Evolutionary conservation across 1,284 basidiomycete genomes (phyloP).

Genomic region (Jaminaea rosea): DNA sequence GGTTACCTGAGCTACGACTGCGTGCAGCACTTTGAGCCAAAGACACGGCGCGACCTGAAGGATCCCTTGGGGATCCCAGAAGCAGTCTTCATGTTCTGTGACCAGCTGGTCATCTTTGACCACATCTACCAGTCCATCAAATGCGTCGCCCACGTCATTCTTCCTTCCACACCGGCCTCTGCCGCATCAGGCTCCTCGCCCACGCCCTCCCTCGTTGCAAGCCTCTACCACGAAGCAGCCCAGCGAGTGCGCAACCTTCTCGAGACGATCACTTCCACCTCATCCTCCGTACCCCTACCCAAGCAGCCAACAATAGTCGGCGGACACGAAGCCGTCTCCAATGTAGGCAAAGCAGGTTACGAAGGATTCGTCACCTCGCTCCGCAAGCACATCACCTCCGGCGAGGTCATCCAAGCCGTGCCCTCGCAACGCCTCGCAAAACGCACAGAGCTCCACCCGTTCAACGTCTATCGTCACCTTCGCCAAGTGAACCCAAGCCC

Average conservation of each 20-base stretch:
- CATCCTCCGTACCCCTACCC: too few relatives aligned
- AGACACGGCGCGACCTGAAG: slow-evolving; percentile 60
- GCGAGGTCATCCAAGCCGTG: slow-evolving; percentile 98
- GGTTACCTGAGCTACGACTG: slow-evolving; percentile 97
- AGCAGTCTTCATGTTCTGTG: slow-evolving; percentile 90
- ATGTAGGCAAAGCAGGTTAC: slow-evolving; percentile 89
- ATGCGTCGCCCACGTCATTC: slow-evolving; percentile 86
- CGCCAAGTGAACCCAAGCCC: slow-evolving; percentile 93
- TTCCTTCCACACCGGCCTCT: slow-evolving; percentile 50
- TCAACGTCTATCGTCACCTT: slow-evolving; percentile 89
- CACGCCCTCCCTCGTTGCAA: slow-evolving; percentile 50
- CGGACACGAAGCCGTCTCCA: slow-evolving; percentile 57
- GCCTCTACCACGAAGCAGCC: slow-evolving; percentile 21
- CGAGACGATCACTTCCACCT: slow-evolving; percentile 48
- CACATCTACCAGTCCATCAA: slow-evolving; percentile 92
- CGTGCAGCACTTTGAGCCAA: slow-evolving; percentile 80
- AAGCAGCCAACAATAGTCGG: slow-evolving; percentile 49
- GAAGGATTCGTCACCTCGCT: slow-evolving; percentile 81
- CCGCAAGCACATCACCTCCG: slow-evolving; percentile 87
- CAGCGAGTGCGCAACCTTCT: slow-evolving; percentile 19
- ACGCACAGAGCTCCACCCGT: slow-evolving; percentile 81
- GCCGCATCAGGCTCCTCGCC: slow-evolving; percentile 52
- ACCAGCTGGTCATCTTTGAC: slow-evolving; percentile 90
- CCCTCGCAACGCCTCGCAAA: slow-evolving; percentile 82
- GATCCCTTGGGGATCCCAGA: slow-evolving; percentile 79